phyloP scores from a whole-genome alignment of 139 green algal species.

The Coccomyxa sp. region DNA sequence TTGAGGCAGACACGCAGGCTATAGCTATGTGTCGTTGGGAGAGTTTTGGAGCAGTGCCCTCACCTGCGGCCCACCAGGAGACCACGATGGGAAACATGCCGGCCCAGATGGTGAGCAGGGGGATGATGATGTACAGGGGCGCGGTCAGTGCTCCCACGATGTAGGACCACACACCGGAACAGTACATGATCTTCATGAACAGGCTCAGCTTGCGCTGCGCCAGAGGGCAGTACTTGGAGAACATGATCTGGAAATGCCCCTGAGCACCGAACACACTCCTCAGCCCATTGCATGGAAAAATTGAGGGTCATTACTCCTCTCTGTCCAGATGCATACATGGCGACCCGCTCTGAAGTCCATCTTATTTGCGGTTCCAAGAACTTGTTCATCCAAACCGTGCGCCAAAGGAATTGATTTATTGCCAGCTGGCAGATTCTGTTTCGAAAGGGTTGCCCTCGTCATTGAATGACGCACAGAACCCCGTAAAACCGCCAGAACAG shows the following conservation, averaged over 20 bases:
- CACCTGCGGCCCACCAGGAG: constrained; percentile 10
- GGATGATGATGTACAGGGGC: constrained; percentile 32
- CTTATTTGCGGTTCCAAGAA: too few species aligned
- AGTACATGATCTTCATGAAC: constrained; percentile 28
- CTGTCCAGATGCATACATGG: background rate
- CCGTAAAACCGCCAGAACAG: too few species aligned
- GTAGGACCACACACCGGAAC: constrained; percentile 25
- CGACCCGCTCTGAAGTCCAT: background rate
- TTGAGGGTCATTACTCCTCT: background rate
- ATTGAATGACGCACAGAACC: too few species aligned
- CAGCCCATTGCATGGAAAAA: background rate
- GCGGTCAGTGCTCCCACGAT: constrained; percentile 28
- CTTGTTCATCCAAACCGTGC: too few species aligned
- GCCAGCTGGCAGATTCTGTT: too few species aligned
- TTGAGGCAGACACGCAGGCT: too few species aligned
- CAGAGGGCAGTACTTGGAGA: constrained; percentile 30
- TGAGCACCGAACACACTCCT: background rate
- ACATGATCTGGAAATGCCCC: constrained; percentile 35
- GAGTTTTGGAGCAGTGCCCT: background rate
- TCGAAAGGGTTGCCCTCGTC: too few species aligned
- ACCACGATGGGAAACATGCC: constrained; percentile 37
- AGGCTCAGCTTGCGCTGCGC: constrained; percentile 14
- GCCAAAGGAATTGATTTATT: too few species aligned
- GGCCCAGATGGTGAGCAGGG: constrained; percentile 29
- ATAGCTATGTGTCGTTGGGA: too few species aligned